Conservation (phyloP, 2,329 filamentous ascomycete species). For the Ophiostoma piceae region DNA sequence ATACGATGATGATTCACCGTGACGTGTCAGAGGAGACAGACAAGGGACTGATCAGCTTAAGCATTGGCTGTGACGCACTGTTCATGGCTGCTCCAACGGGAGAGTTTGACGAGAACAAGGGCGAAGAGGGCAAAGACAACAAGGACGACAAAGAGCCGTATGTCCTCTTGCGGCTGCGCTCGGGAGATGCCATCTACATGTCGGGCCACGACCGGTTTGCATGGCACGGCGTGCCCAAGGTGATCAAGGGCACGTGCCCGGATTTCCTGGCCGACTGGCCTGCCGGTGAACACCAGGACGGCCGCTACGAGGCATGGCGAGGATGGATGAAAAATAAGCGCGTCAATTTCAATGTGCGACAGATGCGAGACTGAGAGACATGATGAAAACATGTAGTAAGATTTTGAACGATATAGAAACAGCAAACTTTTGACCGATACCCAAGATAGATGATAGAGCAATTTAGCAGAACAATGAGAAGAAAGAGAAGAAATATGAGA, state of each 20-base stretch:
- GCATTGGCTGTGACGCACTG: conserved; percentile 81
- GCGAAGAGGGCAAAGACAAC: background rate
- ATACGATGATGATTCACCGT: conserved; percentile 86
- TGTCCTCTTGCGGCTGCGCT: conserved; percentile 63
- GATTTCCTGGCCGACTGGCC: conserved; percentile 72
- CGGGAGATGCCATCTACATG: conserved; percentile 91
- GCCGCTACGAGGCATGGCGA: conserved; percentile 61
- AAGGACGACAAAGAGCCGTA: conserved; percentile 39
- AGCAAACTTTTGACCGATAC: background rate
- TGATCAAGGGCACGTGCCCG: conserved; percentile 75
- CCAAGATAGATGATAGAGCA: background rate
- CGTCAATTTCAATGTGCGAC: conserved; percentile 86
- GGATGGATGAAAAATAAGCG: conserved; percentile 87
- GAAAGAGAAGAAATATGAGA: background rate
- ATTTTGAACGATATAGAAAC: background rate
- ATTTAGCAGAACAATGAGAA: background rate
- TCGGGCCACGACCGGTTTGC: conserved; percentile 73
- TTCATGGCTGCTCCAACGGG: conserved; percentile 70
- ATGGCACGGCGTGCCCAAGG: conserved; percentile 92
- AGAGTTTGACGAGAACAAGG: conserved; percentile 25
- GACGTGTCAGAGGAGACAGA: conserved; percentile 86
- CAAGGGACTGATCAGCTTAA: conserved; percentile 75
- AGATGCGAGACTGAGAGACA: conserved; percentile 60
- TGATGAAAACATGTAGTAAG: background rate
- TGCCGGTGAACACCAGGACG: conserved; percentile 37